Evolutionary conservation across 108 stramenopile species (phyloP).

Genomic region (Mayamaea pseudoterrestris): DNA sequence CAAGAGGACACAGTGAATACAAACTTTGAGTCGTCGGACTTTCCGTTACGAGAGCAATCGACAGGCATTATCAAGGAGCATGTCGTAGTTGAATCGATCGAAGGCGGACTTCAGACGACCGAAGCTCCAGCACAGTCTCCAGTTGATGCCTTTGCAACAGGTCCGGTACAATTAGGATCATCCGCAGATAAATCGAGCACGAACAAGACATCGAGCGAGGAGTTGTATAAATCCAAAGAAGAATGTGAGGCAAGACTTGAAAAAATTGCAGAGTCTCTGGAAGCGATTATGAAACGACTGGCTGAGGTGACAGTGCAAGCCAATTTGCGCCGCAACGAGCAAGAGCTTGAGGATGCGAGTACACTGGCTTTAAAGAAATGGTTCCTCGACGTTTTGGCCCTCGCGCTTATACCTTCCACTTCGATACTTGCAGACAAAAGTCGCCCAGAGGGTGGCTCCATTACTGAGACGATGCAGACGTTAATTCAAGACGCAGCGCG

Average conservation of each 20-base stretch:
- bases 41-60: too few relatives aligned
- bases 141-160: background rate
- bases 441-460: constrained; percentile 25
- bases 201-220: too few relatives aligned
- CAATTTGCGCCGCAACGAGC: constrained; percentile 14
- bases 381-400: constrained; percentile 38
- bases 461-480: constrained; percentile 27
- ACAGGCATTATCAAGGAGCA: too few relatives aligned
- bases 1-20: too few relatives aligned
- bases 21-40: too few relatives aligned
- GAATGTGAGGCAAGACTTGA: constrained; percentile 3
- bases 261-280: constrained; percentile 1
- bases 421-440: constrained; percentile 26
- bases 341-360: constrained; percentile 39
- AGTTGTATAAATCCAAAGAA: too few relatives aligned
- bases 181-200: background rate
- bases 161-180: background rate
- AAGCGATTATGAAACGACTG: constrained; percentile 7
- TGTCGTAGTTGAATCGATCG: background rate
- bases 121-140: background rate
- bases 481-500: constrained; percentile 27
- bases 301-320: constrained; percentile 6
- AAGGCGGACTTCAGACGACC: background rate
- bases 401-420: constrained; percentile 34
- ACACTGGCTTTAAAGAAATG: constrained; percentile 29